These are phyloP conservation scores for Oryza officinalis DNA, from an alignment of 176 grass and related monocot species.

Conservation along the genomic window DNA sequence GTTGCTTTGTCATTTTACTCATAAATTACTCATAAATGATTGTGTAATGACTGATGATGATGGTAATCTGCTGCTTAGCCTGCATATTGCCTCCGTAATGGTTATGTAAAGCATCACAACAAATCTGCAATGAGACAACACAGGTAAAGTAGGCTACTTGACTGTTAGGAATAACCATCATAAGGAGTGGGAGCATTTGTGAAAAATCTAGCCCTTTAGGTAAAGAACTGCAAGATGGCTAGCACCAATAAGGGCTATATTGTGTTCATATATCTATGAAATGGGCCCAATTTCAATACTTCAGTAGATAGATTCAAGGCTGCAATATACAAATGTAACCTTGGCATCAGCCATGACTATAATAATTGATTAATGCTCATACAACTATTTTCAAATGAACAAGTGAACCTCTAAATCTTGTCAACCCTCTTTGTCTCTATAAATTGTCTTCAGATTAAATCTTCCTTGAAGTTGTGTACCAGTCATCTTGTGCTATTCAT, in stretches of 20 bases:
- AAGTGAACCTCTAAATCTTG: background rate
- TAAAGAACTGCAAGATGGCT: background rate
- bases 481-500: background rate
- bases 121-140: background rate
- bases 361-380: background rate
- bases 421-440: background rate
- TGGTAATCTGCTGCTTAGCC: background rate
- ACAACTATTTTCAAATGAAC: slow-evolving; percentile 3
- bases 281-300: background rate
- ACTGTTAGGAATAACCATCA: too few relatives aligned
- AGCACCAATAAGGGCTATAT: background rate
- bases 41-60: background rate
- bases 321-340: background rate
- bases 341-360: background rate
- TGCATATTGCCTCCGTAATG: background rate
- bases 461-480: background rate
- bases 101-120: background rate
- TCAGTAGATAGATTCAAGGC: background rate
- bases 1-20: too few relatives aligned
- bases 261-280: background rate
- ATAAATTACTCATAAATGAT: too few relatives aligned
- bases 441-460: background rate
- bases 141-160: too few relatives aligned
- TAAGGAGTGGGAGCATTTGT: too few relatives aligned
- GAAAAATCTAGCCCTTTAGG: background rate